A percentile compares a stretch with the other conserved stretches of the same genome.
Evolutionary conservation across 2,329 filamentous ascomycete species (phyloP).

Genomic region (Chrysosporium queenslandicum): DNA sequence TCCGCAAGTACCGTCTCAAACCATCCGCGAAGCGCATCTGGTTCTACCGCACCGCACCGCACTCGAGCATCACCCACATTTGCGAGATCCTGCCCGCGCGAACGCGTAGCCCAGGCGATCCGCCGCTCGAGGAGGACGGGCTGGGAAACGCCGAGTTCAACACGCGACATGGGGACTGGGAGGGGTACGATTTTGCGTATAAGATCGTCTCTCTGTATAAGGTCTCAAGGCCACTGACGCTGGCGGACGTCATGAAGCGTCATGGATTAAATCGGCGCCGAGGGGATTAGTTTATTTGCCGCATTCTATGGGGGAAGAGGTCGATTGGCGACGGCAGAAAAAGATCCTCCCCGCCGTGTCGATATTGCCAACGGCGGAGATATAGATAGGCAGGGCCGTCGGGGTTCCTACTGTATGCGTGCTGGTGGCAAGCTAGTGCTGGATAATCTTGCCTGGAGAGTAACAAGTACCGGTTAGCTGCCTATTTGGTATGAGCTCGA

Average conservation of each 20-base stretch:
- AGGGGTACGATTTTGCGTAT: slow-evolving; percentile 25
- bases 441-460: too few relatives aligned
- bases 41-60: slow-evolving; percentile 18
- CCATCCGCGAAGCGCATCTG: slow-evolving; percentile 14
- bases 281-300: slow-evolving; percentile 4
- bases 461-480: too few relatives aligned
- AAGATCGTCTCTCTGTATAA: slow-evolving; percentile 21
- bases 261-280: slow-evolving; percentile 44
- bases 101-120: slow-evolving; percentile 13
- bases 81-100: slow-evolving; percentile 13
- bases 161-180: slow-evolving; percentile 19
- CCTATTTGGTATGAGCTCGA: too few relatives aligned
- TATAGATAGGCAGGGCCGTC: too few relatives aligned
- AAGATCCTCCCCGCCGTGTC: background rate
- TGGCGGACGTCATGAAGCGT: slow-evolving; percentile 30
- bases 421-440: too few relatives aligned
- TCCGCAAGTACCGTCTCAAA: slow-evolving; percentile 15
- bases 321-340: slow-evolving; percentile 12
- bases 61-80: slow-evolving; percentile 16
- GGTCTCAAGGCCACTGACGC: slow-evolving; percentile 15
- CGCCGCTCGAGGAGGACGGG: slow-evolving; percentile 16
- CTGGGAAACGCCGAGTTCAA: slow-evolving; percentile 25
- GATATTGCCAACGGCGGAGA: too few relatives aligned
- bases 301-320: background rate
- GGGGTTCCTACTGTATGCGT: too few relatives aligned